Base-by-base conservation (phyloP, 2,329 filamentous ascomycete genomes). In the Aspergillus sp. region DNA sequence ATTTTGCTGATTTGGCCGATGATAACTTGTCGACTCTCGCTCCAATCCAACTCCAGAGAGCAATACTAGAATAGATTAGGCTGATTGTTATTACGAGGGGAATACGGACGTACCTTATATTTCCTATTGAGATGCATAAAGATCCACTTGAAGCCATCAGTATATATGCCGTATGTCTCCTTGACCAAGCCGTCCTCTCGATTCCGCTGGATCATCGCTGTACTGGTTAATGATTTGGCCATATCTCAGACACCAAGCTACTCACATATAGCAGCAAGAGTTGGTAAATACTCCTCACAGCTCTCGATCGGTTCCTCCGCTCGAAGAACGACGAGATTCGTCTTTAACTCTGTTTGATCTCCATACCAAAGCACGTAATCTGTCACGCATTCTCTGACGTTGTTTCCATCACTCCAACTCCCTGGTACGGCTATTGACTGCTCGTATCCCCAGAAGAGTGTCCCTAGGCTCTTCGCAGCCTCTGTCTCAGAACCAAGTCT, bases 131-230 rank as follows among this genome's bases (percentile, higher is more conserved):
- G 15, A 26, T 52, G 39, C 13, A 52, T 9, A 12, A 52, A 52
- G 3, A 43, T 30, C 49, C 38, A 52, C 6, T 32, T 41, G 26
- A 42, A 34, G 8, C 49, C 24, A 36, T 52, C 38, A 15, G 38
- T 52, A 8, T 20, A 34, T 34, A 52, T 42, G 0, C 49, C 26
- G n/a, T 43, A 55, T n/a, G 36, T 34, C 17, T 48, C 51, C 34
- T 22, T 43, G 17, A 34, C 34, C 2, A 42, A 15, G 12, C 18
- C 34, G 13, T 42, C 15, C 32, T n/a, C 24, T 8, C 22, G 43
- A 24, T 43, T 55, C 13, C 43, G 22, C 4, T 55, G 44, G 12
- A 55, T 38, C 36, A 55, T 34, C n/a, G 53, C 53, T 55, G 34
- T 24, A 22, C n/a, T 17, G 9, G 43, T 55, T 36, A 48, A 12